Base-by-base conservation (phyloP, 1,284 basidiomycete genomes). In the Irpex sp. region DNA sequence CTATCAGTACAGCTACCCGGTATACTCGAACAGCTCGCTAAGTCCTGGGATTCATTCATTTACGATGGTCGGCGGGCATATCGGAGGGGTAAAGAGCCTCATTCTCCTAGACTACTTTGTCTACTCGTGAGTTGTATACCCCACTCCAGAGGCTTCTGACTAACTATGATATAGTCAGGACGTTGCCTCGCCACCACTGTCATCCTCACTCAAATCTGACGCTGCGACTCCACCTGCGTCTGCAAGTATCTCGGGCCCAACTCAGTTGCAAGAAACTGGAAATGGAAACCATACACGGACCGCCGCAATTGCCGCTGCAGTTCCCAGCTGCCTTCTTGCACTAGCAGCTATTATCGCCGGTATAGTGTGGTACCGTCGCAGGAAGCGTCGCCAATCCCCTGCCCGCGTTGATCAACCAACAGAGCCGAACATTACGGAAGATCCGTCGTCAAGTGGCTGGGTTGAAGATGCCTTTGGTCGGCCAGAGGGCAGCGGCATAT, bases 51-150 rank as follows among this genome's bases (percentile, higher is more conserved):
- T n/a, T 45, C 39, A 45, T 45, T 45, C 39, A 45, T 61, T 69
- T 39, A 54, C 61, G 16, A 55, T 69, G 16, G 54, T 64, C 9
- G 67, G 65, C 21, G 68, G 68, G 3, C 28, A 61, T 10, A 33
- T 33, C 12, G 45, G 54, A 18, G 65, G 59, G 18, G 47, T 59
- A 21, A 57, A 59, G 36, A 64, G 66, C 7, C 61, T 68, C 55
- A 57, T 62, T 6, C 51, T 69, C 42, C 52, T 69, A 39, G 68
- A 69, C 58, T 67, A 64, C 56, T 65, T 69, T 18, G 58, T 67
- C 2, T 69, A 69, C 61, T 61, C 67, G 68, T 56, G 28, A 56
- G 55, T 65, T 16, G 21, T 56, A 16, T 21, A 35, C 35, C 14
- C 9, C 12, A 19, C 9, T 28, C 19, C 55, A 19, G 36, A 18